Base-by-base conservation (phyloP, 495 filamentous ascomycete genomes). In the Penicillium lagena region DNA sequence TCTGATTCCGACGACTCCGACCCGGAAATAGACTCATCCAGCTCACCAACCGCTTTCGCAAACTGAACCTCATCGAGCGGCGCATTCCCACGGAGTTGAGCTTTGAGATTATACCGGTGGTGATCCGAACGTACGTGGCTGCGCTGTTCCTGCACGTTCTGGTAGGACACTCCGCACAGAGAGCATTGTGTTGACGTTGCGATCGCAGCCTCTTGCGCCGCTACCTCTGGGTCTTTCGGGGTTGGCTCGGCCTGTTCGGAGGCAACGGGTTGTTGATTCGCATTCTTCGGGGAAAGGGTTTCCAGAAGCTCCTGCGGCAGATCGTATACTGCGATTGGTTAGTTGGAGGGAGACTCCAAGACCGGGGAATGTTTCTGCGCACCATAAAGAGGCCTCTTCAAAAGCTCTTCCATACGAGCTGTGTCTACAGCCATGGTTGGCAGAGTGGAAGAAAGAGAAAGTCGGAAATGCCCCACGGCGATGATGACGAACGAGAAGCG, bases 31-130 rank as follows among this genome's bases (percentile, higher is more conserved):
- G 91, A 95, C 61, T 96, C 89, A 46, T 95, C 82, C 13, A 95
- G 71, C 31, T 89, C 80, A 12, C 81, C 88, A 9, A 96, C 70
- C 10, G 96, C 76, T 56, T 82, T 86, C 53, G 87, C 85, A 44
- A 97, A 97, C 36, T 95, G 85, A 9, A 54, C 52, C 45, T 97
- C 93, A 9, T 78, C 75, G 1, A 96, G 82, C 0, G 81, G 68
- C 9, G 69, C 71, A 37, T 70, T 74, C 0, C 86, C 87, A 42
- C 83, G 76, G 30, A 95, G 64, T 67, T 87, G 91, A 57, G 87
- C 88, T 62, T 95, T 96, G 39, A 96, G 60, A 59, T 98, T 98
- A 64, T 96, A 97, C 43, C 84, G 76, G 64, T 98, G 93, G 37
- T 91, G 74, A 61, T 98, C 93, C n/a, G 90, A 95, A 42, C 84